Evolutionary conservation across 2,329 filamentous ascomycete genomes (phyloP), one percentile per base, ranked within the genome.

Genomic region (Stachybotrys elegans): DNA sequence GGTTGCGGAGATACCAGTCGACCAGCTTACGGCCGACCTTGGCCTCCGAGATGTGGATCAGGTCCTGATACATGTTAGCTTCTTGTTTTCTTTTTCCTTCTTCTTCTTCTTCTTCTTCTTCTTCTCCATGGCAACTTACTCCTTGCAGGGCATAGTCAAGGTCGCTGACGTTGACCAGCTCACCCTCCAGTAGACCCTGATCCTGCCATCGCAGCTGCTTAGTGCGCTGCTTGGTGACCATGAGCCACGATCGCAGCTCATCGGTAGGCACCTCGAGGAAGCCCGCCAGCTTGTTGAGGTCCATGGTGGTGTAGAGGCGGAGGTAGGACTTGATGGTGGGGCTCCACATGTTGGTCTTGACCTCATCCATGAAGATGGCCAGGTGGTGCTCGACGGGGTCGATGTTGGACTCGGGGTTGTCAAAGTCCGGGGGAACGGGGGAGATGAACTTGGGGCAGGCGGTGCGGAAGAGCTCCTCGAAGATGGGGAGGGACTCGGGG

Each of bases 391-490:
- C 92, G 54, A 96, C 82, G 35, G 93, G 93, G 73, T 98, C 93
- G 59, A 97, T 78, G 76, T 98, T 98, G 71, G 91, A 72, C 69
- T 91, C 84, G 51, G 93, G 90, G 79, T 94, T 92, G 65, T 97
- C 93, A 68, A 98, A 98, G 73, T 98, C 91, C 43, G 93, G 93
- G 46, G 91, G 89, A 16, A 93, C 93, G 42, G 93, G 93, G 50
- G 86, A 94, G 79, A 98, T 98, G 79, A 98, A 98, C 76, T 96
- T 97, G 69, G 93, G 93, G 83, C 93, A 97, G n/a, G 93, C 88
- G 50, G 85, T 79, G 63, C 88, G 85, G 87, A 98, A 98, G 58
- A 98, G 84, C 76, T 97, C 93, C 79, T 97, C 93, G 60, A 95
- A 98, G 61, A 98, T 84, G 54, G 91, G 92, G 21, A 98, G 87